These are phyloP conservation scores for Eimeria maxima DNA, from an alignment of 169 alveolate species.

Conservation along the genomic window DNA sequence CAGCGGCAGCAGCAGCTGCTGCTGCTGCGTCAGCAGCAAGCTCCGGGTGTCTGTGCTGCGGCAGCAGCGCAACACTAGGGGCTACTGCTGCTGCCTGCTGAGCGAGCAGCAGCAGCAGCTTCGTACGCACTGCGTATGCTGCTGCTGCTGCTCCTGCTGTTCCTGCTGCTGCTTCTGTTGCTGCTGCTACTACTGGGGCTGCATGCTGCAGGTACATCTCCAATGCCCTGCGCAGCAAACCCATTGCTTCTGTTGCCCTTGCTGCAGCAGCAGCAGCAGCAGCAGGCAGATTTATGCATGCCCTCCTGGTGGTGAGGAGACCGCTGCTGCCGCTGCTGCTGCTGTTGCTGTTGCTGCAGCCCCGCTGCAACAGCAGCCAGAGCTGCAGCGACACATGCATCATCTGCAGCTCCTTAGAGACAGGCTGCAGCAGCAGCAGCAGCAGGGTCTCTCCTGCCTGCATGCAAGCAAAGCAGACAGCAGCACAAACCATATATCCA, in stretches of 20 bases:
- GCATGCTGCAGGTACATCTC: conserved; percentile 56
- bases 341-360: conserved; percentile 14
- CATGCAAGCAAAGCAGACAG: conserved; percentile 10
- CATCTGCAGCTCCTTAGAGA: conserved; percentile 48
- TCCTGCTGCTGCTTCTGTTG: conserved; percentile 42
- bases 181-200: conserved; percentile 37
- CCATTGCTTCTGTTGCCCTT: not conserved
- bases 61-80: conserved; percentile 41
- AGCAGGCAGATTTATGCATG: not conserved
- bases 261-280: conserved; percentile 66
- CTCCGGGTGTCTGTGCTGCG: conserved; percentile 44
- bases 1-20: conserved; percentile 72
- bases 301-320: not conserved
- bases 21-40: conserved; percentile 57
- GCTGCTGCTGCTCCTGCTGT: conserved; percentile 56
- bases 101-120: conserved; percentile 68
- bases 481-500: not conserved
- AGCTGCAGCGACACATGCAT: conserved; percentile 54
- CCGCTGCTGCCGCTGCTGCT: conserved; percentile 42
- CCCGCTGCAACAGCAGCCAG: conserved; percentile 39
- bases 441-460: conserved; percentile 35
- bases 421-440: conserved; percentile 47
- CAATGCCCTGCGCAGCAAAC: not conserved
- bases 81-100: conserved; percentile 38
- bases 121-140: not conserved